phyloP scores from a whole-genome alignment of 2,329 filamentous ascomycete species.

The Dactylellina leptospora region DNA sequence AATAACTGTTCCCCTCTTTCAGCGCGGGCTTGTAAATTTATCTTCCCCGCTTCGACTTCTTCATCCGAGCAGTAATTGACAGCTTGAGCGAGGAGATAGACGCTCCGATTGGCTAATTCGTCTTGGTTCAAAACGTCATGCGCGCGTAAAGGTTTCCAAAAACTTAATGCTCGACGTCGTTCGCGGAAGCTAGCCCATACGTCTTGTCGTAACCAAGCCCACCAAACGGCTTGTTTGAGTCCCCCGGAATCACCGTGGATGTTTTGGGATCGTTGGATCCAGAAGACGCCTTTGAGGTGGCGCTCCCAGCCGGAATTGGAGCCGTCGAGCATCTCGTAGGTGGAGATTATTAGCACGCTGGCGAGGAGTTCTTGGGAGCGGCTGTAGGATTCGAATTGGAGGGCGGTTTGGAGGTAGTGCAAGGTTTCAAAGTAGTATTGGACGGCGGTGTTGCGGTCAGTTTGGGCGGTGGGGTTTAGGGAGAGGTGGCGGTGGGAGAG shows the following conservation, averaged over 20 bases:
- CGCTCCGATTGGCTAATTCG: constrained; percentile 66
- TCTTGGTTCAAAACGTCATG: constrained; percentile 65
- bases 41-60: constrained; percentile 62
- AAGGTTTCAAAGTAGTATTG: constrained; percentile 72
- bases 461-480: constrained; percentile 58
- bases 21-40: constrained; percentile 62
- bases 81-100: constrained; percentile 68
- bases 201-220: constrained; percentile 73
- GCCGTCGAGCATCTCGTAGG: constrained; percentile 73
- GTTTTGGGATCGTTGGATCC: constrained; percentile 71
- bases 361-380: constrained; percentile 68
- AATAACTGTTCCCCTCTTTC: constrained; percentile 63
- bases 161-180: constrained; percentile 67
- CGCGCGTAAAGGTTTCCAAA: constrained; percentile 67
- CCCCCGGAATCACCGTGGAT: constrained; percentile 69
- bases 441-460: constrained; percentile 61
- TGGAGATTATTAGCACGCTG: constrained; percentile 69
- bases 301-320: constrained; percentile 68
- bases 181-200: constrained; percentile 72
- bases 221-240: constrained; percentile 70
- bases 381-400: constrained; percentile 69
- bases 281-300: constrained; percentile 72
- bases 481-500: constrained; percentile 67
- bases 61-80: constrained; percentile 70
- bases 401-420: constrained; percentile 69